phyloP scores from a whole-genome alignment of 2,329 filamentous ascomycete genomes.

The Pseudogymnoascus sp. region DNA sequence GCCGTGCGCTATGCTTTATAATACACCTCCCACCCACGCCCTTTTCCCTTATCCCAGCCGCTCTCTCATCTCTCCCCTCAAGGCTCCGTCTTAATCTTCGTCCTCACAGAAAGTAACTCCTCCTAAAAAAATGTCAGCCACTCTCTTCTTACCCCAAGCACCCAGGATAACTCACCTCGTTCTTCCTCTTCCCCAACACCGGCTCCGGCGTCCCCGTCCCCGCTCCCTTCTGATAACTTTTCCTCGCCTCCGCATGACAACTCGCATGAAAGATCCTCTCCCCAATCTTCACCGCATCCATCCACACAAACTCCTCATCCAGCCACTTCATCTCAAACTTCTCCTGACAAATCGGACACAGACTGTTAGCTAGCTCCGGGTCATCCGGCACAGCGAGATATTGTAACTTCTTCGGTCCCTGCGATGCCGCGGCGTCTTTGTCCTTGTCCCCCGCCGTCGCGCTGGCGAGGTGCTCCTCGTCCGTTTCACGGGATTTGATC shows the following conservation, averaged over 20 bases:
- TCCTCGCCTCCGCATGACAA: slow-evolving; percentile 76
- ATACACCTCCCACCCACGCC: neutral
- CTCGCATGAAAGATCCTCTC: slow-evolving; percentile 80
- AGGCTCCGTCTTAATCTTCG: slow-evolving; percentile 26
- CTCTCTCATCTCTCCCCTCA: neutral
- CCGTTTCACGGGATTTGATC: slow-evolving; percentile 74
- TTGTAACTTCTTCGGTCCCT: slow-evolving; percentile 41
- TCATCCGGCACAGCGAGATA: slow-evolving; percentile 83
- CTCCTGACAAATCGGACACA: slow-evolving; percentile 93
- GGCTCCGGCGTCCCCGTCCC: slow-evolving; percentile 51
- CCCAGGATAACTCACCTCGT: slow-evolving; percentile 44
- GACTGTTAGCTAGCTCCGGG: slow-evolving; percentile 60
- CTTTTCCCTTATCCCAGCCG: neutral
- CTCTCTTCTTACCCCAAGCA: too few relatives aligned
- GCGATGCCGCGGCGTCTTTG: slow-evolving; percentile 32
- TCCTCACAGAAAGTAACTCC: slow-evolving; percentile 22
- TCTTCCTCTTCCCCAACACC: slow-evolving; percentile 66
- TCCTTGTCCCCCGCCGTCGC: slow-evolving; percentile 21
- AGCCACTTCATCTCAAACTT: slow-evolving; percentile 89
- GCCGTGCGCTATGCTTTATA: neutral
- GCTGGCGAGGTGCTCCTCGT: slow-evolving; percentile 52
- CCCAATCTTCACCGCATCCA: slow-evolving; percentile 73
- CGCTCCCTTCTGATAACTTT: slow-evolving; percentile 43
- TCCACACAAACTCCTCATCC: slow-evolving; percentile 94
- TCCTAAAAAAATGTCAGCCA: slow-evolving; percentile 19